Conservation (phyloP, 2,329 filamentous ascomycete genomes). For the Lasiodiplodia sp. region DNA sequence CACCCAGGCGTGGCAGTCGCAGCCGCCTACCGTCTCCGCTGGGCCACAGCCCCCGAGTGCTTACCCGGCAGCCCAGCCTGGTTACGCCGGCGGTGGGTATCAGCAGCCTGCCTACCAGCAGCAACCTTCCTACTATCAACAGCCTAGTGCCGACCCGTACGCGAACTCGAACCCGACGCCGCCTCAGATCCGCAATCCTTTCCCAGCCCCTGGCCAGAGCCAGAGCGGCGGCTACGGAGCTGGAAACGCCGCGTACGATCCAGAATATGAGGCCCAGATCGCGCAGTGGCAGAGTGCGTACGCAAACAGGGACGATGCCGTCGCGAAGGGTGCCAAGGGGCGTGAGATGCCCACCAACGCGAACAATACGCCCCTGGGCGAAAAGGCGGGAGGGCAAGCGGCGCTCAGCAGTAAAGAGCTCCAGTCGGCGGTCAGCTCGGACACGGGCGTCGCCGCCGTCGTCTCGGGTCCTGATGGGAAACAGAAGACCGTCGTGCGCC, state of each 20-base stretch:
- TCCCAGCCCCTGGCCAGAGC: conserved; percentile 68
- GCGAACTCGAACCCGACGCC: conserved; percentile 53
- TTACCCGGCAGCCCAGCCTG: conserved; percentile 49
- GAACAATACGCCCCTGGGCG: conserved; percentile 54
- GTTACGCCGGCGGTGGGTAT: conserved; percentile 51
- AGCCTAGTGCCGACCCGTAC: conserved; percentile 54
- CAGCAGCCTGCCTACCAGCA: conserved; percentile 49
- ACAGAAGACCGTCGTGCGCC: conserved; percentile 85
- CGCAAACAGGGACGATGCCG: conserved; percentile 66
- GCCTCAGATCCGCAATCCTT: conserved; percentile 82
- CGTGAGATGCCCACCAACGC: conserved; percentile 50
- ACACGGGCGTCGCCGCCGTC: conserved; percentile 50
- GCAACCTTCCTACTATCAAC: conserved; percentile 56
- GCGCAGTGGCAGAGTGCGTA: conserved; percentile 96
- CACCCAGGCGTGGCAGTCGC: conserved; percentile 45
- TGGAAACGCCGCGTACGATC: conserved; percentile 61
- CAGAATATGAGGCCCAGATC: conserved; percentile 88
- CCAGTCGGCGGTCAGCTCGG: conserved; percentile 55
- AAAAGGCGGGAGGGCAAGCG: conserved; percentile 42
- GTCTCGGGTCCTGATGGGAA: conserved; percentile 58
- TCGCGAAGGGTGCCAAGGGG: conserved; percentile 50
- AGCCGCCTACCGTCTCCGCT: conserved; percentile 43
- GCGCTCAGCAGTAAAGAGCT: conserved; percentile 42
- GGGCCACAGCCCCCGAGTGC: conserved; percentile 40
- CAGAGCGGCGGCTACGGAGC: conserved; percentile 42